phyloP scores from a whole-genome alignment of 2,329 filamentous ascomycete genomes.

The Botrytis medusae region DNA sequence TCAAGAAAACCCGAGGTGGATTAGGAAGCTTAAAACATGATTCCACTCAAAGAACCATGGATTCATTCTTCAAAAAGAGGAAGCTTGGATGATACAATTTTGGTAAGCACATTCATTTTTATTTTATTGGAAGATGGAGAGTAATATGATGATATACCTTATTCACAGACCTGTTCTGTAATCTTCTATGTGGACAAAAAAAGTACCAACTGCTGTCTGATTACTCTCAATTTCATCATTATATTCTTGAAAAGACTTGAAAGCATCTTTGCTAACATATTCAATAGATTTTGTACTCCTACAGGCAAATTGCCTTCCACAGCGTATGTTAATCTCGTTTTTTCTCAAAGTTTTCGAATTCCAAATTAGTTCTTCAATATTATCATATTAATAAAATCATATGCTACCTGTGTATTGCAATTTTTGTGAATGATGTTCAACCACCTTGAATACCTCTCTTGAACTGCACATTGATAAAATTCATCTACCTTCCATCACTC shows the following conservation, averaged over 20 bases:
- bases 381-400: not conserved
- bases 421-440: not conserved
- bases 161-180: conserved; percentile 88
- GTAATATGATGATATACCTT: conserved; percentile 67
- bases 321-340: conserved; percentile 9
- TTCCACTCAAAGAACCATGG: conserved; percentile 70
- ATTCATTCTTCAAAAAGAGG: conserved; percentile 71
- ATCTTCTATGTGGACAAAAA: conserved; percentile 62
- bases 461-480: not conserved
- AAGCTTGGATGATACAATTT: conserved; percentile 35
- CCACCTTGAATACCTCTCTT: not conserved
- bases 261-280: conserved; percentile 21
- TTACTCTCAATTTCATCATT: conserved; percentile 29
- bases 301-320: not conserved
- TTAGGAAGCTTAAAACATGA: conserved; percentile 79
- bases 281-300: not conserved
- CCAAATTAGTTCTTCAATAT: not conserved
- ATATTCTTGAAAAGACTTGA: not conserved
- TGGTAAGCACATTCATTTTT: conserved; percentile 25
- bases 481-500: not conserved
- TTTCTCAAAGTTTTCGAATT: not conserved
- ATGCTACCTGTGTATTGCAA: not conserved
- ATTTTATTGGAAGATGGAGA: conserved; percentile 26
- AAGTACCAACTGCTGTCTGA: conserved; percentile 86
- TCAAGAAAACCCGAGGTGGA: conserved; percentile 79